phyloP scores from a whole-genome alignment of 305 asterid species.

The Nicotiana rustica region DNA sequence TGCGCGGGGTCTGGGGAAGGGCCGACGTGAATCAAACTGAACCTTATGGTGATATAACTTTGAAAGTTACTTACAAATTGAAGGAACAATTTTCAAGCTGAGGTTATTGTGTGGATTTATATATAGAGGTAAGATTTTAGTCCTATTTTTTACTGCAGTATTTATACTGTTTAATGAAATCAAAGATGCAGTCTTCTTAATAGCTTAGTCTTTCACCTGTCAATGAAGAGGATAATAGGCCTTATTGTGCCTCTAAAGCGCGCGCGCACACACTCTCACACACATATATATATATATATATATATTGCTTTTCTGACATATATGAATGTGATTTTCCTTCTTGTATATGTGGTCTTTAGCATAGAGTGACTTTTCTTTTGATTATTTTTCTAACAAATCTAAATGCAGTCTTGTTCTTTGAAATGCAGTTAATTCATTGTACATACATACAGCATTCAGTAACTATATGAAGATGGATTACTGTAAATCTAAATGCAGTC shows the following conservation, averaged over 20 bases:
- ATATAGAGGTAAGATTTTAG: constrained; percentile 15
- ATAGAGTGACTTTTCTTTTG: not conserved
- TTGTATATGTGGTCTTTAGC: not conserved
- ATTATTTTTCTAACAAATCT: not conserved
- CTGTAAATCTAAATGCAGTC: not conserved
- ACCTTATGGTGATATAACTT: constrained; percentile 56
- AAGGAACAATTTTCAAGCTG: constrained; percentile 56
- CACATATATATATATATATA: too few species aligned
- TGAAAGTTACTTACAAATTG: constrained; percentile 63
- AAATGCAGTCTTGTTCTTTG: not conserved
- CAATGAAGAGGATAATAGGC: not conserved
- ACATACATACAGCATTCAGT: not conserved
- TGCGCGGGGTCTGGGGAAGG: too few species aligned
- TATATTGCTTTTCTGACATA: not conserved
- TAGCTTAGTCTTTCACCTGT: not conserved
- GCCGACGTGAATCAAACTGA: constrained; percentile 62
- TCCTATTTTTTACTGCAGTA: not conserved
- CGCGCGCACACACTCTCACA: not conserved
- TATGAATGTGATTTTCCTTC: not conserved
- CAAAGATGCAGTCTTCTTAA: not conserved
- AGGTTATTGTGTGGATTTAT: not conserved
- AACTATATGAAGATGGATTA: not conserved
- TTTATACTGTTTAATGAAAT: not conserved
- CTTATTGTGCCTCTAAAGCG: too few species aligned
- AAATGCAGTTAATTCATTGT: not conserved